Base-by-base conservation (phyloP, 2,329 filamentous ascomycete species). In the Aureobasidium lini region DNA sequence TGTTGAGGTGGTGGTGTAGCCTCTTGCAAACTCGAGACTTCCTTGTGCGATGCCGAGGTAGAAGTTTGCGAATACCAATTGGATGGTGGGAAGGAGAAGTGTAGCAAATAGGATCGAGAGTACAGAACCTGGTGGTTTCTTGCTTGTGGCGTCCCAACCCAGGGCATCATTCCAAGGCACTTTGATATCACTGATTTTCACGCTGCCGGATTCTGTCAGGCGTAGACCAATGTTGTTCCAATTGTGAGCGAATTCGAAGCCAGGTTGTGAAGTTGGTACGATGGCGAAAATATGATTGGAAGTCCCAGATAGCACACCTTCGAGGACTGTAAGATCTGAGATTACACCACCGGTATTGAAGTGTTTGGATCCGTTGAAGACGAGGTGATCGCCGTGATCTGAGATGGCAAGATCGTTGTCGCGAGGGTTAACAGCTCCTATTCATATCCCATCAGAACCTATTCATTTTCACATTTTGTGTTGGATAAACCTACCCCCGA, bases 271-370 rank as follows among this genome's bases (percentile, higher is more conserved):
- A 0, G 84, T 86, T 5, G 76, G 75, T 1, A 84, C 83, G 23
- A 86, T 70, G 2, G 84, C 81, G 65, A 86, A 87, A 60, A 87
- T 82, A 65, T 87, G 84, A 57, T 84, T 75, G 4, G 78, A 75
- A 0, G 82, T 84, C 16, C 76, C 80, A 6, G 81, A 77, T n/a
- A 79, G 72, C 0, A 83, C 80, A 18, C 85, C 84, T 65, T 88
- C 84, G 0, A 88, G 76, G 0, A 87, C 82, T 0, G 84, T 86
- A 18, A 87, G 71, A 61, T 88, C 84, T 0, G 83, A 86, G 2
- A 88, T 76, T 0, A 86, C 84, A 29, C 84, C 84, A 0, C 85
- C 85, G 0, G 84, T 88, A 66, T 84, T 87, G 75, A 87, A 87
- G 70, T 81, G 76, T 69, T 88, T 88, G 70, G 76, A 78, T 1